Evolutionary conservation across 257 asterid species (phyloP).

Genomic region (Solanum appendiculatum): DNA sequence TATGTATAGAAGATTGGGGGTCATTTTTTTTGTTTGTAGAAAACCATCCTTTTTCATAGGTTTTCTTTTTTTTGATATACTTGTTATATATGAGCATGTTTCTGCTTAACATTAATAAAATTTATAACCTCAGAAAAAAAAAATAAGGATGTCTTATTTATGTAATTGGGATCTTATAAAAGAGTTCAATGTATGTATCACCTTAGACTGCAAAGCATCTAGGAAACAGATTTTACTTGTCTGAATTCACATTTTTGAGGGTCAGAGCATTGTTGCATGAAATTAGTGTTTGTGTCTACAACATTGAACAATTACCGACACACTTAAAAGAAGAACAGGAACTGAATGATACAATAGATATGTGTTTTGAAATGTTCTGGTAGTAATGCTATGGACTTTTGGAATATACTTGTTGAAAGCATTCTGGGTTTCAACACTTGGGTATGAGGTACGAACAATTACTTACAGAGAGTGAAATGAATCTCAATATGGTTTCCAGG

Average conservation of each 20-base stretch:
- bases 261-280: background rate
- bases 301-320: background rate
- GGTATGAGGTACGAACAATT: background rate
- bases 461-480: background rate
- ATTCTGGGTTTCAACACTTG: background rate
- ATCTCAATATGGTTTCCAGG: constrained; percentile 32
- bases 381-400: background rate
- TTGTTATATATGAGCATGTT: background rate
- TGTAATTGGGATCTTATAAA: background rate
- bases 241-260: background rate
- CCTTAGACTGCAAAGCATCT: background rate
- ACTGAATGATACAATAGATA: background rate
- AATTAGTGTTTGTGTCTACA: background rate
- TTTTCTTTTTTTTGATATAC: background rate
- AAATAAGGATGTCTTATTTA: background rate
- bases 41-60: background rate
- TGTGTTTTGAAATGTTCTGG: background rate
- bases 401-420: background rate
- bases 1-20: background rate
- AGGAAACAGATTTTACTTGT: background rate
- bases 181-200: background rate
- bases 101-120: background rate
- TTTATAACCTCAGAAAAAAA: background rate
- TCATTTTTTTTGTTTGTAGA: background rate
- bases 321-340: background rate